Conservation (phyloP, 2,329 filamentous ascomycete genomes). For the Aspergillus sp. region DNA sequence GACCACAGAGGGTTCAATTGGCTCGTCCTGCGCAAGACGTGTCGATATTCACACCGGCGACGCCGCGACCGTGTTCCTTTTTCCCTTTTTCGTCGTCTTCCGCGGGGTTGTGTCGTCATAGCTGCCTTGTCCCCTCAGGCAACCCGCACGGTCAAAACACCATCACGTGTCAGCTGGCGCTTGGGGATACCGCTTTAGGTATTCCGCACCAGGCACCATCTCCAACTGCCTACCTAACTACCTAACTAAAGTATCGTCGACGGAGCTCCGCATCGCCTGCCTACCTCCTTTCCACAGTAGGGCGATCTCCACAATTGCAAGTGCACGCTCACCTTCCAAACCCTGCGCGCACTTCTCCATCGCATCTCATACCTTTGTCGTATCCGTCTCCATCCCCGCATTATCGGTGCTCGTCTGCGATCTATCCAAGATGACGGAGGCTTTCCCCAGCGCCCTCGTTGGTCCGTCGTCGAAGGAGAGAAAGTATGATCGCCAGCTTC, state of each 20-base stretch:
- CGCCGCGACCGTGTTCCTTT: no score
- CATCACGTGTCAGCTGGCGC: not conserved
- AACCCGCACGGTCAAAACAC: not conserved
- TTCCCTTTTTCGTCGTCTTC: not conserved
- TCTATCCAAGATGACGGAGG: constrained; percentile 31
- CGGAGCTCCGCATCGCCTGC: not conserved
- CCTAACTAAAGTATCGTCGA: not conserved
- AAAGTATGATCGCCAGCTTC: constrained; percentile 92
- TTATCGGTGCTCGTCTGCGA: not conserved
- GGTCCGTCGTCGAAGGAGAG: constrained; percentile 62
- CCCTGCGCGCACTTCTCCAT: no score
- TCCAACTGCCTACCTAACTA: not conserved
- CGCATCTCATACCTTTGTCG: not conserved
- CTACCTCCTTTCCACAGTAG: no score
- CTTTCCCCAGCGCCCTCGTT: constrained; percentile 32
- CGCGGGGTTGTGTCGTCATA: constrained; percentile 18
- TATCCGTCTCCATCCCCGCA: not conserved
- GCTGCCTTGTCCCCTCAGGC: constrained; percentile 8
- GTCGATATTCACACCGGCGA: not conserved
- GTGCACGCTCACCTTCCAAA: no score
- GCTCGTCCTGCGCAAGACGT: not conserved
- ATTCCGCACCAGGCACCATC: not conserved
- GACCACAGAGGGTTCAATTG: not conserved
- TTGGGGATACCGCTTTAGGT: not conserved
- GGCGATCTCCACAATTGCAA: no score